Conservation (phyloP, 148 eudicot genomes). For the Rhododendron ovatum region DNA sequence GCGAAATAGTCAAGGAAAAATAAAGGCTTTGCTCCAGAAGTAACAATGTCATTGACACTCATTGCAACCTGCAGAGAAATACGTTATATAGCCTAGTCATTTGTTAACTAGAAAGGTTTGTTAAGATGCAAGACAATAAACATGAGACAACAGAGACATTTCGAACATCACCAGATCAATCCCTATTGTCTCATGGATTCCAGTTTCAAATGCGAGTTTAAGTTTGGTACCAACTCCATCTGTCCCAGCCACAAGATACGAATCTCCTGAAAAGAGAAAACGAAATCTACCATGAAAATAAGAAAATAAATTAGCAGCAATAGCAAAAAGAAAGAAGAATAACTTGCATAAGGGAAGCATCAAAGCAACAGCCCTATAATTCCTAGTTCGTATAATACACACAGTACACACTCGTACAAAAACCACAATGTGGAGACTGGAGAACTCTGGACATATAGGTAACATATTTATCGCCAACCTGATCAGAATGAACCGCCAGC, state of each 20-base stretch:
- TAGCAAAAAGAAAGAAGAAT: not conserved
- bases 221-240: conserved; percentile 99
- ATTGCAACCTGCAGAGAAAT: conserved; percentile 70
- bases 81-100: not conserved
- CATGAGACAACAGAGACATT: not conserved
- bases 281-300: not conserved
- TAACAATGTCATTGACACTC: conserved; percentile 95
- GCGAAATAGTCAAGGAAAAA: conserved; percentile 96
- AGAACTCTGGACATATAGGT: not conserved
- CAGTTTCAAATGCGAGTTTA: conserved; percentile 91
- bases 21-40: conserved; percentile 92
- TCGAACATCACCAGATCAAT: conserved; percentile 73
- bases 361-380: not conserved
- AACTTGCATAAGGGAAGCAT: not conserved
- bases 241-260: conserved; percentile 93
- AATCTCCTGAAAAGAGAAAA: conserved; percentile 53
- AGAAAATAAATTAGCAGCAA: not conserved
- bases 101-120: not conserved
- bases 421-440: not conserved
- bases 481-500: not conserved
- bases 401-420: not conserved
- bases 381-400: not conserved
- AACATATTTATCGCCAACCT: not conserved
- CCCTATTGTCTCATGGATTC: conserved; percentile 90
- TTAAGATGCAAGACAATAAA: not conserved